Conservation (phyloP, 768 basidiomycete genomes). For the Clathrus columnatus region DNA sequence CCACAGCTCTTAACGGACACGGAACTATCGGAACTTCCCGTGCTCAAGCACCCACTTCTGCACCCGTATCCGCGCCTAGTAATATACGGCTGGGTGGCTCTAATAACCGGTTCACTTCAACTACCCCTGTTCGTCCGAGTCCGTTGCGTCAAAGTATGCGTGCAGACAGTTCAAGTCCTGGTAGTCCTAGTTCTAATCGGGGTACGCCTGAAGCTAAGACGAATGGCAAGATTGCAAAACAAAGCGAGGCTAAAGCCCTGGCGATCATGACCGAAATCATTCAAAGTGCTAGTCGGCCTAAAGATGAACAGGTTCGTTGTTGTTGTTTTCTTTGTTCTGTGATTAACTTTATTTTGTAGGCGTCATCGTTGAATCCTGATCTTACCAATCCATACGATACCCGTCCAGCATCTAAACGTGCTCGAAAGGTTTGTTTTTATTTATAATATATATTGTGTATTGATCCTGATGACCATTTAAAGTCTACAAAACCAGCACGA, state of each 20-base stretch:
- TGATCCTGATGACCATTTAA: background rate
- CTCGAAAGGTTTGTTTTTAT: background rate
- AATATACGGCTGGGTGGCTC: constrained; percentile 9
- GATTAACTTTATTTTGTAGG: constrained; percentile 43
- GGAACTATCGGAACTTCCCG: background rate
- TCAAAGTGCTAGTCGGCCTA: constrained; percentile 36
- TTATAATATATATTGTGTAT: background rate
- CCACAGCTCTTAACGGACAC: background rate
- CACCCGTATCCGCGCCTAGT: constrained; percentile 8
- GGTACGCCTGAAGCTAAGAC: background rate
- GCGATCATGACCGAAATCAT: constrained; percentile 17
- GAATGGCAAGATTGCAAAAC: background rate
- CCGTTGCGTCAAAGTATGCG: constrained; percentile 11
- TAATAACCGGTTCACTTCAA: constrained; percentile 32
- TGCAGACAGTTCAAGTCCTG: constrained; percentile 7
- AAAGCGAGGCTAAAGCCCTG: constrained; percentile 11
- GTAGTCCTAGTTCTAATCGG: background rate
- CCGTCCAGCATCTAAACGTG: constrained; percentile 33
- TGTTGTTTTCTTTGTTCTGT: background rate
- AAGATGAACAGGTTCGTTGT: constrained; percentile 36
- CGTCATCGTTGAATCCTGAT: constrained; percentile 60
- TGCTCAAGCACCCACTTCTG: constrained; percentile 18
- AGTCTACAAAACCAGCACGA: constrained; percentile 29
- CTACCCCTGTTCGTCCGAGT: constrained; percentile 15
- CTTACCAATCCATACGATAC: constrained; percentile 66